Percentiles rank a stretch among this genome's conserved stretches.
phyloP scores from a whole-genome alignment of 106 monocot species.

The Posidonia australis region DNA sequence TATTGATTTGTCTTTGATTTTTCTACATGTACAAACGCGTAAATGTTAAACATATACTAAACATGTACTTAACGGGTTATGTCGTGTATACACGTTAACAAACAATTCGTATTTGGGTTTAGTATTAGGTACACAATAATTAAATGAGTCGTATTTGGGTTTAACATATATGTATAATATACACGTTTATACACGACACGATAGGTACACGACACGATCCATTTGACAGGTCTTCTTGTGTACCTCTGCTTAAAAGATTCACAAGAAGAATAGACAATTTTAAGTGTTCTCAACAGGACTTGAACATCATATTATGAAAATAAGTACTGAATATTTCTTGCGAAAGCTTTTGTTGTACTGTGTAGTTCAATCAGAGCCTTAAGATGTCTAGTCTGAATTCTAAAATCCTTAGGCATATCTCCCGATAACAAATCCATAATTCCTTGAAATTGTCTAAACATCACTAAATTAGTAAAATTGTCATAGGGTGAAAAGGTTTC shows the following conservation, averaged over 20 bases:
- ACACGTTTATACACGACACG: no score
- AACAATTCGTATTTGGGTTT: no score
- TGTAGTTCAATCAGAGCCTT: conserved; percentile 78
- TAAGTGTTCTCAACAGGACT: conserved; percentile 55
- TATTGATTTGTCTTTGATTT: no score
- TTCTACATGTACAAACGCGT: no score
- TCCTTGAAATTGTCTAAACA: conserved; percentile 32
- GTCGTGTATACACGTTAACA: no score
- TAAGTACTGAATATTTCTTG: conserved; percentile 84
- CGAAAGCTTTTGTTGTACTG: conserved; percentile 75
- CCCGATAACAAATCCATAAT: conserved; percentile 83
- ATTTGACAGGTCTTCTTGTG: no score
- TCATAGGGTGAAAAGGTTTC: neutral
- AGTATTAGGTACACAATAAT: no score
- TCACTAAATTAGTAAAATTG: neutral
- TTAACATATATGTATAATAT: no score
- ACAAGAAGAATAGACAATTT: conserved; percentile 81
- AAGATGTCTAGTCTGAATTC: conserved; percentile 73
- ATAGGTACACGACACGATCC: no score
- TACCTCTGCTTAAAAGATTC: conserved; percentile 89
- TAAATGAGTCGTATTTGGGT: no score
- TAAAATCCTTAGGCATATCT: conserved; percentile 79
- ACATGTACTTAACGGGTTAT: no score
- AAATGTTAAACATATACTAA: no score
- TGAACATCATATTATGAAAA: conserved; percentile 75